Evolutionary conservation across 345 rosid genomes (phyloP).

Genomic region (Reutealis trisperma): DNA sequence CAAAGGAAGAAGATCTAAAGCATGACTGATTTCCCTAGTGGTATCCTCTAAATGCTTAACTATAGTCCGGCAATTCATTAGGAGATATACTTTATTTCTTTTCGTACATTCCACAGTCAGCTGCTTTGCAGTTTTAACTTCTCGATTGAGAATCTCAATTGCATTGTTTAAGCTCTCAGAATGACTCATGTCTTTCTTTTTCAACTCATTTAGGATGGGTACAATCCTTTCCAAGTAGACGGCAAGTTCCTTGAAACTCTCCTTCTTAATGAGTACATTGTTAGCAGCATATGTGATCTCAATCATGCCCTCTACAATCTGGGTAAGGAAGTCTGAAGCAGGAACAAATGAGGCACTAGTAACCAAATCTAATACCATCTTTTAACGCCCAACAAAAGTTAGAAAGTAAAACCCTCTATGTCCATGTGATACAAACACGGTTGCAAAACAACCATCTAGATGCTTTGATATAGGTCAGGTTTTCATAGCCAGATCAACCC

Average conservation of each 20-base stretch:
- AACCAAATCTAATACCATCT: constrained; percentile 47
- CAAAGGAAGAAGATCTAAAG: constrained; percentile 57
- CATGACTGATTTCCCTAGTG: constrained; percentile 53
- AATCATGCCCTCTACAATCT: constrained; percentile 42
- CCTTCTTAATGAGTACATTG: constrained; percentile 51
- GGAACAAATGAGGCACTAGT: constrained; percentile 39
- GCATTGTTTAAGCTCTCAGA: constrained; percentile 49
- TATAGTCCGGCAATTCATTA: constrained; percentile 56
- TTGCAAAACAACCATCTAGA: background rate
- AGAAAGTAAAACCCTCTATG: constrained; percentile 17
- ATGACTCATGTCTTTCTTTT: constrained; percentile 28
- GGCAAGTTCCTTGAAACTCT: constrained; percentile 53
- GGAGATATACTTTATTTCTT: constrained; percentile 64
- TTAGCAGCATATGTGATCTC: constrained; percentile 41
- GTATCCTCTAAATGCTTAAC: constrained; percentile 37
- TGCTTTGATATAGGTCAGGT: constrained; percentile 14
- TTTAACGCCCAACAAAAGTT: constrained; percentile 17
- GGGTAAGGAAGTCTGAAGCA: constrained; percentile 47
- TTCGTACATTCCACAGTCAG: constrained; percentile 47
- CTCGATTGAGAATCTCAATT: constrained; percentile 52
- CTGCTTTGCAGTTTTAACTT: constrained; percentile 50
- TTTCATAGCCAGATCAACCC: constrained; percentile 5
- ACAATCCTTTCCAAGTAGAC: constrained; percentile 48
- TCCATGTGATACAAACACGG: constrained; percentile 13
- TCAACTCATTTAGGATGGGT: constrained; percentile 57